Base-by-base conservation (phyloP, 1,284 basidiomycete species). In the Prillingera fragicola region DNA sequence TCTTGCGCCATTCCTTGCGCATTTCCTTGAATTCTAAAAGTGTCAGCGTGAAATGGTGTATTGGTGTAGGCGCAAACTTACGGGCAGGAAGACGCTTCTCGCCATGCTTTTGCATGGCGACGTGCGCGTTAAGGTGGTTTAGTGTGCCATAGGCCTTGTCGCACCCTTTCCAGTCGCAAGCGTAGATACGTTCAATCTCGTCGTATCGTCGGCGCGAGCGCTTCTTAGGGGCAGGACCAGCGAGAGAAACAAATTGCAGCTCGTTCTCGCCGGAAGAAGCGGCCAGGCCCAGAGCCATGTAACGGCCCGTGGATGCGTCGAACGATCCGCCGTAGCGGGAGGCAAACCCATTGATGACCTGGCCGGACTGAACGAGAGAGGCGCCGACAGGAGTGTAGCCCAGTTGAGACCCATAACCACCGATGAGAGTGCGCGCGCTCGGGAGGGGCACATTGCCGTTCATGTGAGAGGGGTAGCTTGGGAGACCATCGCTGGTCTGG, bases 21-120 rank as follows among this genome's bases (percentile, higher is more conserved):
- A 95, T 83, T 62, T 96, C 94, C 69, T 95, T 96, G 77, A 97
- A 97, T 75, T 97, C 92, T 94, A 57, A 41, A 48, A 24, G 25
- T 6, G 28, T 48, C 21, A 48, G 17, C 17, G 19, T 27, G 34
- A 24, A 22, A 22, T 7, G 7, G 24, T 33, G 6, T 12, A 18
- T 5, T 21, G n/a, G n/a, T n/a, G n/a, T n/a, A n/a, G n/a, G 10
- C 1, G 12, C 12, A 8, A 12, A 69, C 73, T 62, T 38, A 76
- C 75, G 72, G 27, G 69, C 59, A 5, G 76, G 77, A 21, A 74
- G 64, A 14, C 76, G 61, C 57, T 77, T 78, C 27, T 73, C 67
- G 6, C 77, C 77, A 52, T 78, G 77, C 61, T 77, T 77, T 57
- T 78, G 77, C 74, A 77, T 77, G 15, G 69, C 71, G 18, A 78